Conservation (phyloP, 2,329 filamentous ascomycete genomes). For the Aspergillus cejpii region DNA sequence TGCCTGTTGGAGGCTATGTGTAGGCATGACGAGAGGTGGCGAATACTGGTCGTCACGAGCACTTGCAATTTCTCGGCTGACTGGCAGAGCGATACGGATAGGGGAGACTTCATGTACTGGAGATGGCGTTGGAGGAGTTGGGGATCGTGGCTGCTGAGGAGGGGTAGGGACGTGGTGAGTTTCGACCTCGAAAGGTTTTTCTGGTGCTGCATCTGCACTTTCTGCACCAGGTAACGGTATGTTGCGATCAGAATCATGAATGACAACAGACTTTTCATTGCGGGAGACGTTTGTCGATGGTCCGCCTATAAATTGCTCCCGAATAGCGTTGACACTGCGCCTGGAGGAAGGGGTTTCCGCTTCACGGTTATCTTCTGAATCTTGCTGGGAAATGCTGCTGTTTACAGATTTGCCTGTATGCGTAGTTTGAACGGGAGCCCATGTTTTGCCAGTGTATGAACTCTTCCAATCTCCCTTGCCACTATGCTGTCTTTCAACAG, state of each 20-base stretch:
- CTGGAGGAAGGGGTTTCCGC: conserved; percentile 50
- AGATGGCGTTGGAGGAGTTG: conserved; percentile 46
- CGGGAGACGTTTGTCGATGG: conserved; percentile 45
- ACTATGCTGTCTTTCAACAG: conserved; percentile 62
- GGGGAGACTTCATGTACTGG: conserved; percentile 59
- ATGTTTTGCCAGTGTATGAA: conserved; percentile 81
- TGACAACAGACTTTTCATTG: conserved; percentile 55
- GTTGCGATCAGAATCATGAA: conserved; percentile 60
- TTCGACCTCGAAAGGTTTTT: conserved; percentile 42
- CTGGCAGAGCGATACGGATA: conserved; percentile 77
- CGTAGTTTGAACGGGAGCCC: conserved; percentile 74
- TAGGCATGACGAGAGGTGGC: conserved; percentile 49
- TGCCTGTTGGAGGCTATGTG: conserved; percentile 55
- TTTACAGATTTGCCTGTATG: conserved; percentile 58
- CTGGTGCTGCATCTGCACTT: conserved; percentile 46
- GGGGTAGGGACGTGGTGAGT: conserved; percentile 34
- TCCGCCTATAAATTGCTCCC: conserved; percentile 76
- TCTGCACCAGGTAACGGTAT: conserved; percentile 74
- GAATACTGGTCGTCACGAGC: conserved; percentile 39
- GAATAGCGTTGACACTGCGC: conserved; percentile 65
- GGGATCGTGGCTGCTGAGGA: conserved; percentile 43
- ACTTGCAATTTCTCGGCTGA: conserved; percentile 55
- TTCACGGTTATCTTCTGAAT: conserved; percentile 42
- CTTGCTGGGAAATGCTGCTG: conserved; percentile 52
- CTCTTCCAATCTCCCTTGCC: conserved; percentile 79